Percentiles rank a stretch among this genome's conserved stretches.
phyloP scores from a whole-genome alignment of 1,284 basidiomycete genomes.

The Takashimella koratensis region DNA sequence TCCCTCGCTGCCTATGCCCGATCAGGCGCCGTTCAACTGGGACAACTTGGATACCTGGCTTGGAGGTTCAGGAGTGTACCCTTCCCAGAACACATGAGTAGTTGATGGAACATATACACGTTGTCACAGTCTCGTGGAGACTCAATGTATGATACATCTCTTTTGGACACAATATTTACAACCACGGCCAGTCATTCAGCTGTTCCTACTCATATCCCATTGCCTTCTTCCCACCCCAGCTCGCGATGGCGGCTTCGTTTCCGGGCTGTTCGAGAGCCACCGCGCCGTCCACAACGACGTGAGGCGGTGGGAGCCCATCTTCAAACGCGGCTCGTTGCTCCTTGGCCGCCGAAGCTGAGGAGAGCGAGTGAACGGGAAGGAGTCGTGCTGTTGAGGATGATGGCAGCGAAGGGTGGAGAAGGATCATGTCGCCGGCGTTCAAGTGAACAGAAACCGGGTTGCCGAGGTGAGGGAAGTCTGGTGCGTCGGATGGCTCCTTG shows the following conservation, averaged over 20 bases:
- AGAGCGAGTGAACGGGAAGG: slow-evolving; percentile 30
- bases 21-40: not conserved
- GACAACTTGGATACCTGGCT: not conserved
- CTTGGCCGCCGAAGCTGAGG: slow-evolving; percentile 17
- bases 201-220: slow-evolving; percentile 42
- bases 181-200: no score
- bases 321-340: slow-evolving; percentile 37
- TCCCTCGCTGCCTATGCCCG: not conserved
- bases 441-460: slow-evolving; percentile 23
- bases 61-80: no score
- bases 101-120: no score
- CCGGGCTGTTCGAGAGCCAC: slow-evolving; percentile 29
- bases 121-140: no score
- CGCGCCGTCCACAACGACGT: slow-evolving; percentile 12
- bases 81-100: no score
- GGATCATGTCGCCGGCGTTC: slow-evolving; percentile 38
- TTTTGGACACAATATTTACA: no score
- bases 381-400: slow-evolving; percentile 7
- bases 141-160: no score
- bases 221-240: slow-evolving; percentile 29
- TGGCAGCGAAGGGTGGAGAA: slow-evolving; percentile 27
- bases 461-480: slow-evolving; percentile 24
- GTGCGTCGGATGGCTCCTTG: slow-evolving; percentile 1
- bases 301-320: slow-evolving; percentile 35
- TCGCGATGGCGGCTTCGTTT: slow-evolving; percentile 14